These are phyloP conservation scores for Theileria orientalis DNA, from an alignment of 169 alveolate species.

Conservation along the genomic window DNA sequence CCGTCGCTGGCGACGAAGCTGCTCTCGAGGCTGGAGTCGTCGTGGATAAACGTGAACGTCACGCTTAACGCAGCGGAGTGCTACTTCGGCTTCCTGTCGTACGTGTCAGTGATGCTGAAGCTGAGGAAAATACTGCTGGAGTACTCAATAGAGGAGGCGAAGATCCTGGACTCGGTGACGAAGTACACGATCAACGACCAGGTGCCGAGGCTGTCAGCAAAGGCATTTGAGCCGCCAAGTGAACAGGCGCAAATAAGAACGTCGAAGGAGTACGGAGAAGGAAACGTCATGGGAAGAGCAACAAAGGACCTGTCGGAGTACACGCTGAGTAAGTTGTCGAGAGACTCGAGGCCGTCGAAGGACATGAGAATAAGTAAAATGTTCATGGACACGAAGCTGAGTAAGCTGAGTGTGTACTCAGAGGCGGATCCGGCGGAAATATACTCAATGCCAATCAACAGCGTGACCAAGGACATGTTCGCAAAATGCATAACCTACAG, in stretches of 20 bases:
- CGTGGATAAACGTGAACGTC: conserved; percentile 59
- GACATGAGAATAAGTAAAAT: conserved; percentile 7
- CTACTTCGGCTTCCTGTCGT: conserved; percentile 35
- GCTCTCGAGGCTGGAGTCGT: conserved; percentile 32
- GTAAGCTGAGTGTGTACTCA: not conserved
- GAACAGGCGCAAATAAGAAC: not conserved
- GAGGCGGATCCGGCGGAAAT: not conserved
- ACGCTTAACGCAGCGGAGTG: conserved; percentile 58
- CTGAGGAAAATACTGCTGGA: conserved; percentile 10
- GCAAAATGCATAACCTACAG: not conserved
- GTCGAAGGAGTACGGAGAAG: not conserved
- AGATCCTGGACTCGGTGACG: conserved; percentile 11
- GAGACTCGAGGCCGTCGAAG: not conserved
- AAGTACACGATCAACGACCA: conserved; percentile 6
- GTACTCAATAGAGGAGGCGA: conserved; percentile 5
- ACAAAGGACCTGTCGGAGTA: not conserved
- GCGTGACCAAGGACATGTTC: not conserved
- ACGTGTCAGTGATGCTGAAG: conserved; percentile 44
- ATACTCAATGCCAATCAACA: conserved; percentile 4
- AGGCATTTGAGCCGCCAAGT: not conserved
- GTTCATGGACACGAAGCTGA: not conserved
- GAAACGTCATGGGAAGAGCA: not conserved
- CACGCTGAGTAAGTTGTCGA: not conserved
- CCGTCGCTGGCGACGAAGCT: conserved; percentile 30
- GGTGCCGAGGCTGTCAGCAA: conserved; percentile 7